Base-by-base conservation (phyloP, 2,329 filamentous ascomycete genomes). In the Hymenotorrendiella dingleyae region DNA sequence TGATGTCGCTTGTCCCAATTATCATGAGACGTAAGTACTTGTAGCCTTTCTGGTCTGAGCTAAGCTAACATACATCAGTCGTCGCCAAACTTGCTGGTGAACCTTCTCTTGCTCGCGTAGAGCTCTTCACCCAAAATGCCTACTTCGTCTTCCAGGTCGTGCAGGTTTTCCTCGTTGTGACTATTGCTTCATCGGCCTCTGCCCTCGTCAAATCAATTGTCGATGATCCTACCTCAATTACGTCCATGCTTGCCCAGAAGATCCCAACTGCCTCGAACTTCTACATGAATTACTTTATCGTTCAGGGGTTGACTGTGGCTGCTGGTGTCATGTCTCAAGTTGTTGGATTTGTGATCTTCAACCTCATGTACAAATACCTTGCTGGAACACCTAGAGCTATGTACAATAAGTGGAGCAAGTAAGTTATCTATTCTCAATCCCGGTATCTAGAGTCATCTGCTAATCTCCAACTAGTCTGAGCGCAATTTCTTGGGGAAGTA, bases 111-210 rank as follows among this genome's bases (percentile, higher is more conserved):
- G 83, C 88, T 1, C 76, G 84, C 9, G 81, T 94, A 12, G 93
- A 98, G 63, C 70, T 97, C 7, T 89, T 88, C 45, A 89, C 87
- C 0, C 88, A 97, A 61, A 93, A 90, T 58, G 85, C 80, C 54
- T 97, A 94, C 71, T 98, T 95, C 58, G 79, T 76, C 34, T 94
- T 94, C 68, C 87, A 93, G 63, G 80, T 97, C 32, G 73, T 96
- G 16, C 90, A 97, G 61, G 86, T 95, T 33, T 97, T 97, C 68
- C 68, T 97, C 44, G 79, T 97, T 36, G 82, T 86, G 0, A 95
- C 91, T 0, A 53, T 97, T 22, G 77, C 86, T 2, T 91, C 88
- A 12, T 82, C 88, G 1, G 90, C 90, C 8, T 79, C 87, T 3
- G 76, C 82, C 6, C 79, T 86, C 0, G 72, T 80, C 2, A 67